Evolutionary conservation across 352 stramenopile genomes (phyloP).

Genomic region (Globisporangium canariense): DNA sequence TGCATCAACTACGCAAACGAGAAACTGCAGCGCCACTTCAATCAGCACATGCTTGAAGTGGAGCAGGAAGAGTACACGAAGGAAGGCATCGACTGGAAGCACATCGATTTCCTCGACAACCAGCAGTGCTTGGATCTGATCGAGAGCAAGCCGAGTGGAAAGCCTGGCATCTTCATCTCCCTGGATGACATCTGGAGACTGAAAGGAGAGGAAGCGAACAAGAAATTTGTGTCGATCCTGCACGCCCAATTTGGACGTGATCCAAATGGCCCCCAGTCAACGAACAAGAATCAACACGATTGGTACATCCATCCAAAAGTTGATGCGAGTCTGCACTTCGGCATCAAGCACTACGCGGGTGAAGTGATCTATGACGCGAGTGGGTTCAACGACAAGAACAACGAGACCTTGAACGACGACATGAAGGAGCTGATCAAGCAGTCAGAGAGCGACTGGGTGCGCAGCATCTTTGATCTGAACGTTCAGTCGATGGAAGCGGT

Average conservation of each 20-base stretch:
- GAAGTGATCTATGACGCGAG: constrained; percentile 97
- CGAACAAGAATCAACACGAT: constrained; percentile 78
- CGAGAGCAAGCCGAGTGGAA: constrained; percentile 87
- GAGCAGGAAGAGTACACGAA: constrained; percentile 97
- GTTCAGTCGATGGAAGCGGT: constrained; percentile 85
- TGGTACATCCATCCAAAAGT: constrained; percentile 91
- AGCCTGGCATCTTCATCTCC: constrained; percentile 92
- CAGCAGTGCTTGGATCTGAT: constrained; percentile 92
- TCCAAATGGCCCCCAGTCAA: constrained; percentile 36
- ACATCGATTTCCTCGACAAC: constrained; percentile 94
- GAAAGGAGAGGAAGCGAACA: constrained; percentile 91
- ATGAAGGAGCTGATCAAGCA: constrained; percentile 92
- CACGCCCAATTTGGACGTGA: constrained; percentile 79
- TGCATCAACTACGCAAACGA: constrained; percentile 97
- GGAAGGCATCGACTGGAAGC: constrained; percentile 92
- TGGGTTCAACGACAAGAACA: constrained; percentile 99
- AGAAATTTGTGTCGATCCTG: constrained; percentile 88
- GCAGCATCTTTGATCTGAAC: constrained; percentile 82
- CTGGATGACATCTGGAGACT: constrained; percentile 96
- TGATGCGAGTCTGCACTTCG: constrained; percentile 84
- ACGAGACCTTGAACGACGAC: constrained; percentile 94
- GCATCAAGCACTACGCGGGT: constrained; percentile 89
- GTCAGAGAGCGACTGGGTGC: constrained; percentile 80
- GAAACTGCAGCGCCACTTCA: constrained; percentile 93
- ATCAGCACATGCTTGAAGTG: constrained; percentile 95